A percentile compares a stretch with the other conserved stretches of the same genome.
Evolutionary conservation across 306 rosid species (phyloP).

Genomic region (Morella rubra): DNA sequence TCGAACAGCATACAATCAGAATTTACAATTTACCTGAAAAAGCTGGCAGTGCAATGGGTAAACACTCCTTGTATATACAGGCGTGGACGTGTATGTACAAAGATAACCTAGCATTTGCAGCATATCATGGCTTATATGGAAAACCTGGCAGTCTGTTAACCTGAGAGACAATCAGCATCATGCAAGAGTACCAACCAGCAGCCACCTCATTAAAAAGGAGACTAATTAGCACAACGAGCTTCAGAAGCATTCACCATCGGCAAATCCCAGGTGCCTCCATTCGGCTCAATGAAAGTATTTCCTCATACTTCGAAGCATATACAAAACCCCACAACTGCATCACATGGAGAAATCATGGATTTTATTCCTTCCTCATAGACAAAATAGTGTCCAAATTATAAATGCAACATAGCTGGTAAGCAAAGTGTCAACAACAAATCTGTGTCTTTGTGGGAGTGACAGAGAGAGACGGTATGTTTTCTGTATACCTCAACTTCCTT

Average conservation of each 20-base stretch:
- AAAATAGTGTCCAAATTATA: neutral
- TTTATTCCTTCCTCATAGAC: neutral
- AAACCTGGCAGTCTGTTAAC: neutral
- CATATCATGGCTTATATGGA: neutral
- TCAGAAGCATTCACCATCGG: constrained; percentile 50
- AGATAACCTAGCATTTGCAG: neutral
- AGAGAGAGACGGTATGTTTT: constrained; percentile 8
- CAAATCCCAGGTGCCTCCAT: constrained; percentile 80
- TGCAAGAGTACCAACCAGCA: constrained; percentile 13
- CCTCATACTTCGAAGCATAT: constrained; percentile 69
- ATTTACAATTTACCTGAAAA: neutral
- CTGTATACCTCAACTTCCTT: constrained; percentile 83
- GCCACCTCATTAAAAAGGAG: neutral
- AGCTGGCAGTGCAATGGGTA: neutral
- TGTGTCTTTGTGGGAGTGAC: constrained; percentile 1
- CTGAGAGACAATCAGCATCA: constrained; percentile 12
- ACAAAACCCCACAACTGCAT: constrained; percentile 96
- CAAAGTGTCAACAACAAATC: neutral
- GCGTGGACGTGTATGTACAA: neutral
- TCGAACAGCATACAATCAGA: neutral
- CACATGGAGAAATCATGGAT: constrained; percentile 11
- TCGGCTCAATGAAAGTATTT: constrained; percentile 71
- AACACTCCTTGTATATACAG: neutral
- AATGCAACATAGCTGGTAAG: neutral
- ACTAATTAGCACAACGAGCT: neutral